Conservation (phyloP, 1,284 basidiomycete genomes). For the Cryptococcus wingfieldii region DNA sequence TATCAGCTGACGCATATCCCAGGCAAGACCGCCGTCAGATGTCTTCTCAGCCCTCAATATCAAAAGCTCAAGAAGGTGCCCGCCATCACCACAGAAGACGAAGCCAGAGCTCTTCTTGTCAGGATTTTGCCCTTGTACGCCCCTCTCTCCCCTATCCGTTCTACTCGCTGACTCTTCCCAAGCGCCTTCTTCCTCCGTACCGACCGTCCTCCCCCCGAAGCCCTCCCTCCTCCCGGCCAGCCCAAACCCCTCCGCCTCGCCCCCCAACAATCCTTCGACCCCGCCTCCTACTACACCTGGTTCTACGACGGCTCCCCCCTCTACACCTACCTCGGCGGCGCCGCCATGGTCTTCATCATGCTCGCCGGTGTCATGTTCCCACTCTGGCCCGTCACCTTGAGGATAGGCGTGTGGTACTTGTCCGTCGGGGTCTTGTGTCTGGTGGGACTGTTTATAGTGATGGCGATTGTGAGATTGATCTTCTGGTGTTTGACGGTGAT, state of each 20-base stretch:
- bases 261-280: conserved; percentile 70
- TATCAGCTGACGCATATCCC: conserved; percentile 1
- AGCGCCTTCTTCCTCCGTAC: conserved; percentile 83
- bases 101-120: conserved; percentile 68
- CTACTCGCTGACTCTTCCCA: background rate
- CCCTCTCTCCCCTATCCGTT: background rate
- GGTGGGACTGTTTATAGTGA: conserved; percentile 83
- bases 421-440: conserved; percentile 82
- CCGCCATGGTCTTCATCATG: conserved; percentile 88
- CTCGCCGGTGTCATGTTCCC: conserved; percentile 99
- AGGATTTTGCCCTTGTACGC: conserved; percentile 62
- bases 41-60: conserved; percentile 84
- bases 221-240: conserved; percentile 61
- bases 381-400: conserved; percentile 87
- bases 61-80: conserved; percentile 82
- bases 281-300: conserved; percentile 83
- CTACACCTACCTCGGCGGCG: conserved; percentile 86
- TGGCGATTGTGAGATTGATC: conserved; percentile 88
- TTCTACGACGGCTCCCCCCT: conserved; percentile 93
- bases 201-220: conserved; percentile 60
- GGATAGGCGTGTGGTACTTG: conserved; percentile 96
- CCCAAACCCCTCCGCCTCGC: conserved; percentile 78
- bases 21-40: conserved; percentile 91
- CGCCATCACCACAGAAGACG: conserved; percentile 67
- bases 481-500: conserved; percentile 92